Evolutionary conservation across 2,329 filamentous ascomycete genomes (phyloP).

Genomic region (Verticillium nonalfalfae): DNA sequence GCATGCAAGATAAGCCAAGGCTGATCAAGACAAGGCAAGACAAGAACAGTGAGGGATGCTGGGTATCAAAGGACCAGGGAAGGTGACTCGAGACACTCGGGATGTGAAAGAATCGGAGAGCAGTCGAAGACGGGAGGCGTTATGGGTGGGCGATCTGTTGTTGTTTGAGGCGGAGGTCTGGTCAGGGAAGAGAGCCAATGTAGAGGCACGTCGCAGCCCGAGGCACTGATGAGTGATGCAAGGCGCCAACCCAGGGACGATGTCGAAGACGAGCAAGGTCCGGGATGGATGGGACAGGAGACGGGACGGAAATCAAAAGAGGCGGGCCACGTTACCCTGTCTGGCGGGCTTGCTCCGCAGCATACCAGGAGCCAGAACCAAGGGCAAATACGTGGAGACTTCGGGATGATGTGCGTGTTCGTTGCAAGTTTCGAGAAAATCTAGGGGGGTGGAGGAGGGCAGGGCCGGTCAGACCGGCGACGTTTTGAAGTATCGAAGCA

Average conservation of each 20-base stretch:
- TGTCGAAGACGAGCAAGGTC: neutral
- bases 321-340: neutral
- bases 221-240: neutral
- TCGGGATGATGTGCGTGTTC: neutral
- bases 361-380: neutral
- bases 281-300: neutral
- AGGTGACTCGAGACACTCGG: neutral
- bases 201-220: neutral
- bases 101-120: neutral
- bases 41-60: neutral
- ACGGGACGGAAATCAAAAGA: neutral
- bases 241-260: neutral
- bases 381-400: neutral
- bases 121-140: neutral
- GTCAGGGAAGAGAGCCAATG: neutral
- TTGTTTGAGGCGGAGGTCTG: neutral
- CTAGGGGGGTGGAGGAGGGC: neutral
- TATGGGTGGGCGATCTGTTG: neutral
- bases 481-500: neutral
- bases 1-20: neutral
- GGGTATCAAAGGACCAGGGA: neutral
- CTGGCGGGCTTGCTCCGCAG: neutral
- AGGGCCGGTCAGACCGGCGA: neutral
- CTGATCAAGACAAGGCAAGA: neutral
- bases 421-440: neutral